Conservation (phyloP, 805 yeast genomes). For the Torulaspora delbrueckii region DNA sequence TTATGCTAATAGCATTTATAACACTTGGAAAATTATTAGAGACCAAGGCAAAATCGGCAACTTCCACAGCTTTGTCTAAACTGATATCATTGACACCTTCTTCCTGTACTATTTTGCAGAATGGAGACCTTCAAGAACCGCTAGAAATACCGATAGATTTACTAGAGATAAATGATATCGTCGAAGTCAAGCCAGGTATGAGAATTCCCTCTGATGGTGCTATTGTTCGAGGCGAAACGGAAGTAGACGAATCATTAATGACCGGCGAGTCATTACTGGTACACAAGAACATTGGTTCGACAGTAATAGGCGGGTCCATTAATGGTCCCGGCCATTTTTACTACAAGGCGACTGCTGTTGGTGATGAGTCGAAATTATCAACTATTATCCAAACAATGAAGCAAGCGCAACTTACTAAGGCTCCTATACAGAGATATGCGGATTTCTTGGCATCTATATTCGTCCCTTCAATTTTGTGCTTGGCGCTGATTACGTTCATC, state of each 20-base stretch:
- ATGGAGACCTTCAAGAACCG: slow-evolving; percentile 25
- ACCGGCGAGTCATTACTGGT: slow-evolving; percentile 91
- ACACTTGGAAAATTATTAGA: slow-evolving; percentile 89
- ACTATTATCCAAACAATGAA: slow-evolving; percentile 83
- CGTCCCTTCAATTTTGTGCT: slow-evolving; percentile 65
- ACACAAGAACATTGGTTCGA: slow-evolving; percentile 52
- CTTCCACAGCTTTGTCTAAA: slow-evolving; percentile 81
- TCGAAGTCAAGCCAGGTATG: slow-evolving; percentile 77
- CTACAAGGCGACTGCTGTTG: slow-evolving; percentile 64
- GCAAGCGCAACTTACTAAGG: slow-evolving; percentile 81
- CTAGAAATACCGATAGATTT: slow-evolving; percentile 62
- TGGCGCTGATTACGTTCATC: slow-evolving; percentile 63
- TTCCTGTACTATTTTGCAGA: slow-evolving; percentile 58
- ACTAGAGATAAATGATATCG: slow-evolving; percentile 71
- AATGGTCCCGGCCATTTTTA: slow-evolving; percentile 73
- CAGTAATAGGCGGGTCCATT: slow-evolving; percentile 84
- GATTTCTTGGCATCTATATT: slow-evolving; percentile 81
- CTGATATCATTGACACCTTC: slow-evolving; percentile 78
- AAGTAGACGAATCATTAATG: slow-evolving; percentile 80
- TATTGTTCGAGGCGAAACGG: slow-evolving; percentile 72
- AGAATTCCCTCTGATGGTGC: slow-evolving; percentile 90
- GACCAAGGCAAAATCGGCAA: slow-evolving; percentile 87
- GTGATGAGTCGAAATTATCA: slow-evolving; percentile 79
- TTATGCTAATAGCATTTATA: slow-evolving; percentile 79
- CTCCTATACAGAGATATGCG: slow-evolving; percentile 87